Evolutionary conservation across 495 filamentous ascomycete species (phyloP), one percentile per base, ranked within the genome.

Genomic region (Aspergillus leporis): DNA sequence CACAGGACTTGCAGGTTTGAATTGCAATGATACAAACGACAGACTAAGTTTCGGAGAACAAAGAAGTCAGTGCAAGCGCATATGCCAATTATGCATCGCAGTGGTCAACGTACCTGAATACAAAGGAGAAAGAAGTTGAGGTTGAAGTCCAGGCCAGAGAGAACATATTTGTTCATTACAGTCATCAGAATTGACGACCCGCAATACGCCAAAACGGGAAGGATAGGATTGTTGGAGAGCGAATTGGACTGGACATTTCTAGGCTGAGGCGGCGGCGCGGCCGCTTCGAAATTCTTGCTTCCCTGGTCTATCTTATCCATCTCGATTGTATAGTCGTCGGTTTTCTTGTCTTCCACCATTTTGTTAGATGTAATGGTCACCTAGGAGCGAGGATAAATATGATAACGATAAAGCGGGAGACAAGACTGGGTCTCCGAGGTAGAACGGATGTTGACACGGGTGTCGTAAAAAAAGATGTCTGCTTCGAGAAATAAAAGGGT

Each of bases 91-190:
- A 32, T 53, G 8, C 21, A 13, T 48, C 54, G 30, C 13, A 40
- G 38, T 43, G 22, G 22, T 46, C 10, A 53, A 76, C 82, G 59
- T 86, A 98, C 94, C 87, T 99, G 94, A 48, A 98, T 81, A 55
- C 81, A 86, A 30, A 98, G 85, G 55, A 97, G 86, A 74, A 98
- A 91, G 78, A 98, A 98, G 74, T 97, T 98, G 64, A 99, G 72
- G 75, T 99, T 99, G 80, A 94, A 99, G 61, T 90, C 84, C 14
- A 82, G 75, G 31, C 94, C 95, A 32, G 91, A 96, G 31, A 99
- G 81, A 51, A 97, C 92, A 71, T 94, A 99, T 83, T 99, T 99
- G 79, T 99, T 99, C 76, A 94, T 96, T 23, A 96, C 88, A 40
- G 95, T 99, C 94, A 99, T 99, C 73, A 93, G 80, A 63, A 99